These are phyloP conservation scores for Ogataea neopini DNA, from an alignment of 805 yeast genomes.

Conservation along the genomic window DNA sequence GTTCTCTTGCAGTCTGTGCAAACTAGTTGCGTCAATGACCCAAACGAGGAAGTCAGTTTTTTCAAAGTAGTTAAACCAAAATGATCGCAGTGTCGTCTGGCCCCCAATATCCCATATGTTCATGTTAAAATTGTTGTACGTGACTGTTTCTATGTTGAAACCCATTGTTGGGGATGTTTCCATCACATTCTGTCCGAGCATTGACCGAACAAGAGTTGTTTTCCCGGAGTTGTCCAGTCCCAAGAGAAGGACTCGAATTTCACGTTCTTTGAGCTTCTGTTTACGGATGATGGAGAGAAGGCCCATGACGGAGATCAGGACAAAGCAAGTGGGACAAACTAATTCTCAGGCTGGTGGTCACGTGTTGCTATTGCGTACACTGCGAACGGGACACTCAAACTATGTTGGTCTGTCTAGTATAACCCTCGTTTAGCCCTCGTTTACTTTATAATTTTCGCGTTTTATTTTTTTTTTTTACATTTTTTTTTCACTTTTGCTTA, in stretches of 20 bases:
- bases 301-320: slow-evolving; percentile 55
- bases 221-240: slow-evolving; percentile 94
- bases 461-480: not conserved
- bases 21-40: slow-evolving; percentile 75
- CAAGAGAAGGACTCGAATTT: slow-evolving; percentile 69
- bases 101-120: slow-evolving; percentile 90
- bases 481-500: slow-evolving; percentile 2
- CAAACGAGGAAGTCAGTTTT: slow-evolving; percentile 76
- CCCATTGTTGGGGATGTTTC: slow-evolving; percentile 89
- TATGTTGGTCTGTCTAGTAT: too few species aligned
- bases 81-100: slow-evolving; percentile 75
- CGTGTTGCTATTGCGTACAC: too few species aligned
- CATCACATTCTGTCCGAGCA: slow-evolving; percentile 51
- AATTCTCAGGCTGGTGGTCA: too few species aligned
- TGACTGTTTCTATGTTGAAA: slow-evolving; percentile 70
- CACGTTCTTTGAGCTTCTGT: slow-evolving; percentile 78
- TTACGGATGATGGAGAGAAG: slow-evolving; percentile 75
- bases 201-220: slow-evolving; percentile 70
- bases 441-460: not conserved
- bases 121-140: slow-evolving; percentile 43
- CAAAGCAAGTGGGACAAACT: too few species aligned
- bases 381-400: too few species aligned
- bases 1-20: slow-evolving; percentile 65
- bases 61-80: slow-evolving; percentile 94
- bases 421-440: not conserved